Evolutionary conservation across 2,329 filamentous ascomycete genomes (phyloP).

Genomic region (Fusarium cicatricum): DNA sequence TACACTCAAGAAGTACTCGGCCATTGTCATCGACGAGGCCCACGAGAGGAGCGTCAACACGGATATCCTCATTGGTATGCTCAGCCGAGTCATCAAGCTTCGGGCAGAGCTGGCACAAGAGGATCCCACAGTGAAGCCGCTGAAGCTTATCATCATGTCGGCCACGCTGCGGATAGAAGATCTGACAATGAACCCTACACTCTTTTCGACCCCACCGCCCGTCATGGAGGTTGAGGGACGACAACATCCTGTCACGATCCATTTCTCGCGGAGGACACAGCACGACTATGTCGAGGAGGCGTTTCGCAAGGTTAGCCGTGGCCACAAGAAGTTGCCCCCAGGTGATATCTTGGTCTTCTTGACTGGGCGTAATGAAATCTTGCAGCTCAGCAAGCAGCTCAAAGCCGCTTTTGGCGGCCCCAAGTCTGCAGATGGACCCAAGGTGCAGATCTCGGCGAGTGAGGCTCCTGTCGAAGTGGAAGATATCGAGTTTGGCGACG

Average conservation of each 20-base stretch:
- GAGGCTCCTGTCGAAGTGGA: constrained; percentile 85
- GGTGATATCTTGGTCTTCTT: constrained; percentile 94
- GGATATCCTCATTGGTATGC: constrained; percentile 96
- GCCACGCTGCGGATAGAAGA: constrained; percentile 92
- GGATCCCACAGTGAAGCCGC: constrained; percentile 73
- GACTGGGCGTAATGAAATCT: constrained; percentile 93
- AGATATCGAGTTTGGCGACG: constrained; percentile 82
- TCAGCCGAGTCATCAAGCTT: constrained; percentile 89
- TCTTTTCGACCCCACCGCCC: constrained; percentile 83
- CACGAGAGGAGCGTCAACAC: constrained; percentile 98
- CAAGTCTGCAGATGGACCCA: constrained; percentile 65
- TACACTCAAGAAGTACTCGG: constrained; percentile 86
- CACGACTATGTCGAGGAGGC: constrained; percentile 91
- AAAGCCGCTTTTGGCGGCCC: constrained; percentile 71
- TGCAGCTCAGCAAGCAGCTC: constrained; percentile 79
- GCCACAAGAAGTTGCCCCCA: constrained; percentile 87
- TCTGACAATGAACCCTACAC: constrained; percentile 81
- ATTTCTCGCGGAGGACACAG: constrained; percentile 85
- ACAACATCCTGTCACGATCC: constrained; percentile 87
- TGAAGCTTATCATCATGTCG: constrained; percentile 98
- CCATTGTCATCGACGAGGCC: constrained; percentile 94
- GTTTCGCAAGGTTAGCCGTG: constrained; percentile 85
- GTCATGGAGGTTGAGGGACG: constrained; percentile 90
- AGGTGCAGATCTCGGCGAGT: constrained; percentile 77
- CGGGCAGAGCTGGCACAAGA: constrained; percentile 78